A percentile compares a stretch with the other conserved stretches of the same genome.
phyloP scores from a whole-genome alignment of 805 yeast species.

The Cyberlindnera galapagoensis region DNA sequence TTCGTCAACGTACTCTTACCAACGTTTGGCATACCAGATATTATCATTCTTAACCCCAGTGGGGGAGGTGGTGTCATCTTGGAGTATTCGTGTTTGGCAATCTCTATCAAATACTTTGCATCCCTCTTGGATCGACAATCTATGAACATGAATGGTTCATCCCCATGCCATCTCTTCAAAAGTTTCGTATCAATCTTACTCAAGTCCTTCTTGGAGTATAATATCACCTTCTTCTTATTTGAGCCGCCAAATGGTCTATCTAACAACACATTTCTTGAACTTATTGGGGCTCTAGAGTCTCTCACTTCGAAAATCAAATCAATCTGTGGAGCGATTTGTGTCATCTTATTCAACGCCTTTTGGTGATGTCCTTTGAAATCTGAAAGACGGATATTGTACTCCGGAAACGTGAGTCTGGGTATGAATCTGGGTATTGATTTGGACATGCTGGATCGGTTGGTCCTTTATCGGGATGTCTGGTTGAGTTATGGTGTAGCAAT shows the following conservation, averaged over 20 bases:
- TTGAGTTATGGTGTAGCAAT: no score
- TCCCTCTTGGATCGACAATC: constrained; percentile 51
- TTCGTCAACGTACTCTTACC: constrained; percentile 90
- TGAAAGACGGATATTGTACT: constrained; percentile 59
- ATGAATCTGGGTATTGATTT: constrained; percentile 37
- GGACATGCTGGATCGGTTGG: constrained; percentile 1
- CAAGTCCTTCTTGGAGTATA: constrained; percentile 74
- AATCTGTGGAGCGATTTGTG: constrained; percentile 66
- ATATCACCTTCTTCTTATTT: constrained; percentile 47
- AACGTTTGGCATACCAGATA: constrained; percentile 96
- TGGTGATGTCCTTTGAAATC: constrained; percentile 91
- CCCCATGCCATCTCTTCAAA: constrained; percentile 44
- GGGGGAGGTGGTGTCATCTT: constrained; percentile 69
- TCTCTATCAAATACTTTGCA: constrained; percentile 42
- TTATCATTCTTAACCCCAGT: constrained; percentile 66
- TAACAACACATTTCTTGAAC: constrained; percentile 75
- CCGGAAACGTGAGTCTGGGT: constrained; percentile 72
- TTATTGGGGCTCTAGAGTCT: constrained; percentile 84
- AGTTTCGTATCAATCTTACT: constrained; percentile 36
- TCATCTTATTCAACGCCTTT: constrained; percentile 63
- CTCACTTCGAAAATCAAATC: constrained; percentile 80
- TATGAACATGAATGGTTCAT: constrained; percentile 44
- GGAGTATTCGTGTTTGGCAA: constrained; percentile 39
- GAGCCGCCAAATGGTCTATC: constrained; percentile 54
- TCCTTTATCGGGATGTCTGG: not conserved